A percentile compares a stretch with the other conserved stretches of the same genome.
These are phyloP conservation scores for Deakozyma indianensis DNA, from an alignment of 805 yeast genomes.

Conservation along the genomic window DNA sequence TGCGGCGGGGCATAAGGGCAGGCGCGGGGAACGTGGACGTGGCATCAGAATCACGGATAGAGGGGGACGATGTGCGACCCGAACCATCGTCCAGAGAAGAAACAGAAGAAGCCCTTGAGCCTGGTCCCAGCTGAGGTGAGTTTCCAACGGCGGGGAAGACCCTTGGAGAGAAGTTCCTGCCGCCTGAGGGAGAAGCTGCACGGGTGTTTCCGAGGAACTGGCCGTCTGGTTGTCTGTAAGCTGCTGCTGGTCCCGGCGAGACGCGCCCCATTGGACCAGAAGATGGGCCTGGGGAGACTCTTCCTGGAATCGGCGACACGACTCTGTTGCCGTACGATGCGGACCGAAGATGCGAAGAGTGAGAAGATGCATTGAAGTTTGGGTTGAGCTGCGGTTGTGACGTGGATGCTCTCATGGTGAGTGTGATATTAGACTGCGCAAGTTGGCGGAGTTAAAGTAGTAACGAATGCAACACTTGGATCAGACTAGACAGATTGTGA, in stretches of 20 bases:
- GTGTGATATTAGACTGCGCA: no score
- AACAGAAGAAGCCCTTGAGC: background rate
- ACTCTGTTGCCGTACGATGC: background rate
- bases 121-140: background rate
- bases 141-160: no score
- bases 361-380: background rate
- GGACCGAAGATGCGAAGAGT: background rate
- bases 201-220: background rate
- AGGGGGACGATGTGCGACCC: background rate
- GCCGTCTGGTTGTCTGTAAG: background rate
- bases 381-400: background rate
- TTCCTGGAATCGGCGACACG: no score
- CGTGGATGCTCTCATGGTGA: background rate
- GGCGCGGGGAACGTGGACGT: conserved; percentile 5
- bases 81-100: background rate
- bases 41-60: background rate
- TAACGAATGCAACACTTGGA: no score
- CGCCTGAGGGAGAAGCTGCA: background rate
- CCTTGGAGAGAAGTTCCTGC: background rate
- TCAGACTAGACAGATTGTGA: no score
- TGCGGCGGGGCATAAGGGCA: conserved; percentile 53
- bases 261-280: background rate
- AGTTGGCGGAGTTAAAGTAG: no score
- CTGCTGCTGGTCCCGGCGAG: background rate
- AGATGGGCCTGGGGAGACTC: background rate